phyloP scores from a whole-genome alignment of 176 grass and related monocot genomes.

The Aegilops sharonensis region DNA sequence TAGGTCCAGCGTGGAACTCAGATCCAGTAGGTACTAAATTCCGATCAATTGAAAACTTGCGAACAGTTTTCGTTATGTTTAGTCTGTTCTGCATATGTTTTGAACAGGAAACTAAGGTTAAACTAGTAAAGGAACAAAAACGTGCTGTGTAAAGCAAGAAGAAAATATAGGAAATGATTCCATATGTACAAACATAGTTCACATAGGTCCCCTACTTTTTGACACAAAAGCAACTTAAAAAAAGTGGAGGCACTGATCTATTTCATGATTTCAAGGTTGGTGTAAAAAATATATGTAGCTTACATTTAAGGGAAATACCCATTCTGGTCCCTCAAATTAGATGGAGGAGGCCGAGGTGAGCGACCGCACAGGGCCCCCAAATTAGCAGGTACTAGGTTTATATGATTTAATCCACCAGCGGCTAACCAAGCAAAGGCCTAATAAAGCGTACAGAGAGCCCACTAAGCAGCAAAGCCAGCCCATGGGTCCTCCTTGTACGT shows the following conservation, averaged over 20 bases:
- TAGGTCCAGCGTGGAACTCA: slow-evolving; percentile 89
- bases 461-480: too few species aligned
- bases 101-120: slow-evolving; percentile 30
- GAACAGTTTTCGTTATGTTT: slow-evolving; percentile 97
- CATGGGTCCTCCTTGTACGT: too few species aligned
- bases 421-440: too few species aligned
- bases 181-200: neutral
- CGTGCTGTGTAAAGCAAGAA: neutral
- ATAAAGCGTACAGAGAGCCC: too few species aligned
- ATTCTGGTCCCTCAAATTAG: neutral
- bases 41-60: slow-evolving; percentile 90
- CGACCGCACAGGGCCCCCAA: too few species aligned
- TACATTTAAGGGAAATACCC: neutral
- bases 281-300: neutral
- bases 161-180: neutral
- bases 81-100: slow-evolving; percentile 88
- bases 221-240: neutral
- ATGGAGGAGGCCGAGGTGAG: too few species aligned
- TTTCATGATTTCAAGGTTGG: neutral
- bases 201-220: neutral
- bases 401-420: too few species aligned
- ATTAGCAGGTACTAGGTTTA: too few species aligned
- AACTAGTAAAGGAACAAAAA: slow-evolving; percentile 1
- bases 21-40: slow-evolving; percentile 89
- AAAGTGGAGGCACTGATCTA: neutral